Evolutionary conservation across 1,284 basidiomycete species (phyloP).

Genomic region (Ganoderma sinense): DNA sequence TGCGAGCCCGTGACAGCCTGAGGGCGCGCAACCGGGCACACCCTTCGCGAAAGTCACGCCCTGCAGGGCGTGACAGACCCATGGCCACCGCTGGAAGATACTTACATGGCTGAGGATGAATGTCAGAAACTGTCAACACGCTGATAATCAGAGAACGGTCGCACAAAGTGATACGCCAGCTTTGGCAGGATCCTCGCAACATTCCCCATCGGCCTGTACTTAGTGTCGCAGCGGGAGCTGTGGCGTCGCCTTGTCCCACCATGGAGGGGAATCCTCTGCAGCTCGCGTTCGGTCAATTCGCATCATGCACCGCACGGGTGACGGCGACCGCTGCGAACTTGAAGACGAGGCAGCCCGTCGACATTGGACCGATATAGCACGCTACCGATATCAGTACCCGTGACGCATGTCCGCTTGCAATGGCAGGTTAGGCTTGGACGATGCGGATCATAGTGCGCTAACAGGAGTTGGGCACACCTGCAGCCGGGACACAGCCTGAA

Average conservation of each 20-base stretch:
- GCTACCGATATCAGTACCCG: not conserved
- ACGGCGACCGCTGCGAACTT: not conserved
- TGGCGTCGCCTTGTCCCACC: not conserved
- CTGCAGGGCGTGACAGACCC: not conserved
- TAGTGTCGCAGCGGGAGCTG: not conserved
- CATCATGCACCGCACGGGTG: not conserved
- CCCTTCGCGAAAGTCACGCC: not conserved
- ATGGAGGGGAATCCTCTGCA: not conserved
- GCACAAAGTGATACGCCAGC: not conserved
- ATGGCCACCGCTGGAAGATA: not conserved
- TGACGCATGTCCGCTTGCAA: not conserved
- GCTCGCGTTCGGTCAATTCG: not conserved
- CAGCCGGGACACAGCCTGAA: not conserved
- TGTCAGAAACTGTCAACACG: conserved; percentile 1
- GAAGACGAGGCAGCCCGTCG: not conserved
- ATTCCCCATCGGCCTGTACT: not conserved
- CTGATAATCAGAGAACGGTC: not conserved
- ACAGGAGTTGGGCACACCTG: not conserved
- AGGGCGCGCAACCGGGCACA: not conserved
- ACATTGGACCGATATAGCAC: not conserved
- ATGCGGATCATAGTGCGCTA: not conserved
- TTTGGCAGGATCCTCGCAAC: not conserved
- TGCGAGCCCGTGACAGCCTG: not conserved
- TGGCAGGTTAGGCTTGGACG: not conserved
- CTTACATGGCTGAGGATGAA: not conserved